phyloP scores from a whole-genome alignment of 1,284 basidiomycete genomes.

The Puccinia triticina region DNA sequence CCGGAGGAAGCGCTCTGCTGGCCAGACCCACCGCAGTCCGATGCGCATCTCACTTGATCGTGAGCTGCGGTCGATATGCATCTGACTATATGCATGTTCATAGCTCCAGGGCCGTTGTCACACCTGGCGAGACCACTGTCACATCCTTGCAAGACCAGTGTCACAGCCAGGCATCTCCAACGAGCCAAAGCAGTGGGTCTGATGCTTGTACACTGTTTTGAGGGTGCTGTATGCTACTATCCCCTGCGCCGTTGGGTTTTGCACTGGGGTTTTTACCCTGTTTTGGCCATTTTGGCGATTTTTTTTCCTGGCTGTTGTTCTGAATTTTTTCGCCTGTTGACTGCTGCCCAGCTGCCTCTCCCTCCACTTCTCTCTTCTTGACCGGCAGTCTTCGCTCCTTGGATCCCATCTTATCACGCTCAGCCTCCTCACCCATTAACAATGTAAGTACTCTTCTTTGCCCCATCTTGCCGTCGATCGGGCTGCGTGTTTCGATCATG shows the following conservation, averaged over 20 bases:
- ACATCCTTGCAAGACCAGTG: background rate
- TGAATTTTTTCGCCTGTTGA: conserved; percentile 7
- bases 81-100: conserved; percentile 1
- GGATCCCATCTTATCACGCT: background rate
- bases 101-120: background rate
- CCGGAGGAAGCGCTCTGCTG: too few species aligned
- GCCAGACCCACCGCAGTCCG: background rate
- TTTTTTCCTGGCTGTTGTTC: background rate
- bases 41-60: background rate
- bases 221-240: background rate
- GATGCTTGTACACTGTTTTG: background rate
- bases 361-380: background rate
- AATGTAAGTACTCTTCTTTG: background rate
- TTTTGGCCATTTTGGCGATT: background rate
- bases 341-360: background rate
- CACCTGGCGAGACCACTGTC: too few species aligned
- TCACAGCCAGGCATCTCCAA: background rate
- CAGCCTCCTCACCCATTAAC: background rate
- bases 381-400: conserved; percentile 10
- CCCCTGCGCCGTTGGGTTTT: background rate
- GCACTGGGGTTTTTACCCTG: background rate
- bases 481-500: background rate
- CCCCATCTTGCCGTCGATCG: conserved; percentile 2
- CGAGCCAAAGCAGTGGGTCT: background rate
- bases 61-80: background rate